Evolutionary conservation across 371 early-diverging fungal species (phyloP).

Genomic region (Syncephalis fuscata): DNA sequence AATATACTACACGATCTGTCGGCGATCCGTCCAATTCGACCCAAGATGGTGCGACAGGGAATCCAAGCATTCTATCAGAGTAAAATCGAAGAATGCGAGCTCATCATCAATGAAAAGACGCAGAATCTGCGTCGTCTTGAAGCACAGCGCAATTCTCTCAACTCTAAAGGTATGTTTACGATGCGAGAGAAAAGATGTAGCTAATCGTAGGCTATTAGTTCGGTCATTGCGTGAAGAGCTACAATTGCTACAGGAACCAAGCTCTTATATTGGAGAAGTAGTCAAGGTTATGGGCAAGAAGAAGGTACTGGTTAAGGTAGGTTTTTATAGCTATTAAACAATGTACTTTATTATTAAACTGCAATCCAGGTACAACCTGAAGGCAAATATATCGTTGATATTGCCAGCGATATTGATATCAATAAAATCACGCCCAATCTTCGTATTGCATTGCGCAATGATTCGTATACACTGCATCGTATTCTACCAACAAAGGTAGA

Average conservation of each 20-base stretch:
- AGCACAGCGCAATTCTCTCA: slow-evolving; percentile 95
- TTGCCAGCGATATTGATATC: slow-evolving; percentile 82
- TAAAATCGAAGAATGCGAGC: slow-evolving; percentile 80
- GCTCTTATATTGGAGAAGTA: slow-evolving; percentile 97
- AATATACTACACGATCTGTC: no score
- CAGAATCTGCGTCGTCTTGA: slow-evolving; percentile 95
- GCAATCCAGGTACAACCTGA: slow-evolving; percentile 77
- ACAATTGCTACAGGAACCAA: slow-evolving; percentile 93
- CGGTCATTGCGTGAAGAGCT: slow-evolving; percentile 96
- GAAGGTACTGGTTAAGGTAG: slow-evolving; percentile 94
- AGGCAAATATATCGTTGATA: slow-evolving; percentile 98
- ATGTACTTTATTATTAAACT: background rate
- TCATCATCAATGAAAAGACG: slow-evolving; percentile 70
- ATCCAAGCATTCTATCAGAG: slow-evolving; percentile 53
- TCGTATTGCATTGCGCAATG: slow-evolving; percentile 94
- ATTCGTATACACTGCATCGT: slow-evolving; percentile 73
- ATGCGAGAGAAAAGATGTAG: background rate
- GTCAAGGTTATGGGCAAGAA: slow-evolving; percentile 99
- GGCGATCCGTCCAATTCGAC: no score
- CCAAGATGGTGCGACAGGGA: slow-evolving; percentile 11
- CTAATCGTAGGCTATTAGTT: slow-evolving; percentile 44
- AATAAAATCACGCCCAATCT: slow-evolving; percentile 85
- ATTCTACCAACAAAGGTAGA: slow-evolving; percentile 92
- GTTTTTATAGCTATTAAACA: no score
- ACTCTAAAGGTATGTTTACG: slow-evolving; percentile 64